Evolutionary conservation across 1,139 yeast species (phyloP), one percentile per base, ranked within the genome.

Genomic region (Yamadazyma dushanensis): DNA sequence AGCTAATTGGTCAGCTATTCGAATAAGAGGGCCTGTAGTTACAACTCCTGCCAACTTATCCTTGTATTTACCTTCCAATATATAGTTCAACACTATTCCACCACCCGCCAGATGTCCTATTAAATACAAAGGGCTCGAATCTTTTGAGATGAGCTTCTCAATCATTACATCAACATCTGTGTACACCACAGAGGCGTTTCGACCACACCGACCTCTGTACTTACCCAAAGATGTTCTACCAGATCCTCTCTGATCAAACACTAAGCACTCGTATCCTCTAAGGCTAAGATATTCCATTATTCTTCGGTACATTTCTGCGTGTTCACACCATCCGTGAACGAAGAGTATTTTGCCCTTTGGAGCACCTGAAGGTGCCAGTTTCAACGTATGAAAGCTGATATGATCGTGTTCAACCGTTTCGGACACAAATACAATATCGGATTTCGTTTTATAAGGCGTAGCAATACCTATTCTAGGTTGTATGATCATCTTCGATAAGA

Each of bases 281-380:
- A 36, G 29, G n/a, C 54, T 40, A 13, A 54, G 31, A 21, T 29
- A 43, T 23, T 52, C 55, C 51, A 53, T 53, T 13, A 48, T 31
- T 13, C 52, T 33, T 19, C 40, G 38, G 34, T 54, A 55, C 55
- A 54, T 49, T 2, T 30, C 16, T 3, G 47, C 16, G 29, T 53
- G 56, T 34, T 55, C 60, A 30, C 56, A 45, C 57, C 57, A 55
- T 3, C 59, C 60, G 38, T 55, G 60, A 5, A 53, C 31, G 7
- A 55, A 37, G 8, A 55, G 28, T 3, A 54, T 29, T 30, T 40
- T 45, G 3, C 59, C 59, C 29, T 28, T 35, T 10, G 16, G 17
- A 8, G 26, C 18, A 9, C 23, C 29, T 1, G 34, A 18, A 2
- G 47, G 42, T 1, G 42, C 41, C 22, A 44, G 37, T 10, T 40